phyloP scores from a whole-genome alignment of 441 rosid species.

The Populus hybrid region DNA sequence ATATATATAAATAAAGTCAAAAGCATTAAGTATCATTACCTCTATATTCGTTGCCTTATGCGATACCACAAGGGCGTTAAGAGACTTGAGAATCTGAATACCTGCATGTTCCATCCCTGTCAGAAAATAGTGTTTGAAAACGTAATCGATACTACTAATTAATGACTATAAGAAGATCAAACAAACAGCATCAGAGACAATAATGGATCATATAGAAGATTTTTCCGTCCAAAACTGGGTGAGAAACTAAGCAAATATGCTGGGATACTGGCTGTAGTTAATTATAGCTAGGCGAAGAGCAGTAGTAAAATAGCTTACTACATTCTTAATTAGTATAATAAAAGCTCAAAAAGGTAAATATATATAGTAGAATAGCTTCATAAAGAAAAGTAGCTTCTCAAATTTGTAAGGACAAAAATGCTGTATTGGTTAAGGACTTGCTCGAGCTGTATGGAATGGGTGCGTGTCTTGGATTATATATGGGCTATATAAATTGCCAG shows the following conservation, averaged over 20 bases:
- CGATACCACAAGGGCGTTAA: conserved; percentile 17
- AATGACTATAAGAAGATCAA: not conserved
- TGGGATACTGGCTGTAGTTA: not conserved
- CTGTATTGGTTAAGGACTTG: not conserved
- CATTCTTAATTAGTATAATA: not conserved
- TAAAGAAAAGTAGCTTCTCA: not conserved
- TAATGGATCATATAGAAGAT: not conserved
- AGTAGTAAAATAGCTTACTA: not conserved
- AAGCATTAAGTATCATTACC: conserved; percentile 17
- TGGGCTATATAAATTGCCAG: not conserved
- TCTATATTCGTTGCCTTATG: conserved; percentile 18
- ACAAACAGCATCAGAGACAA: not conserved
- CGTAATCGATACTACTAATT: not conserved
- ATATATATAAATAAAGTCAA: not conserved
- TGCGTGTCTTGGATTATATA: not conserved
- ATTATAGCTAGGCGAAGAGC: not conserved
- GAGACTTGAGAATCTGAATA: conserved; percentile 18
- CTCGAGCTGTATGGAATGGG: not conserved
- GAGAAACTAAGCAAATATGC: not conserved
- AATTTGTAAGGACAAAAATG: not conserved
- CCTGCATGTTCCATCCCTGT: conserved; percentile 34
- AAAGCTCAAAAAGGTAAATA: not conserved
- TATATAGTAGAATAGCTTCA: not conserved
- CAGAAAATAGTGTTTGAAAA: conserved; percentile 10
- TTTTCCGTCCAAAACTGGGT: not conserved